A percentile compares a stretch with the other conserved stretches of the same genome.
phyloP scores from a whole-genome alignment of 768 basidiomycete species.

The Pulveroboletus sp. region DNA sequence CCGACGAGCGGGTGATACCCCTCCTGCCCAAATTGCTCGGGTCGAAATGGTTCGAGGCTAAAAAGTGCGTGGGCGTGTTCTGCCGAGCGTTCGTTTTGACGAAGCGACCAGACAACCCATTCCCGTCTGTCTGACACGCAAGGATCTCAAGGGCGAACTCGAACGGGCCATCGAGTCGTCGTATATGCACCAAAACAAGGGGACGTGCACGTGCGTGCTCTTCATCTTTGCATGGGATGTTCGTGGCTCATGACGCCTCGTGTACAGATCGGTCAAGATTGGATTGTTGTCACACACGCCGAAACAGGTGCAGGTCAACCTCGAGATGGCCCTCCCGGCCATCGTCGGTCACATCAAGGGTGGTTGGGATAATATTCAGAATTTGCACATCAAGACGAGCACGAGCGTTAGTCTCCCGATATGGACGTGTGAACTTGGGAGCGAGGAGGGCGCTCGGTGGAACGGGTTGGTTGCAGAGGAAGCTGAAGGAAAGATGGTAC shows the following conservation, averaged over 20 bases:
- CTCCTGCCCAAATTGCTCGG: constrained; percentile 84
- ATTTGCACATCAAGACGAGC: constrained; percentile 85
- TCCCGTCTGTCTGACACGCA: constrained; percentile 83
- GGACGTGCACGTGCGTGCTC: constrained; percentile 80
- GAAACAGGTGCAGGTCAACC: constrained; percentile 72
- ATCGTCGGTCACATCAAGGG: constrained; percentile 67
- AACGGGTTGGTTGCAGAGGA: constrained; percentile 22
- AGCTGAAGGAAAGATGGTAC: not conserved
- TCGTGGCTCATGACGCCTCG: not conserved
- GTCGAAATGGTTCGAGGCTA: constrained; percentile 87
- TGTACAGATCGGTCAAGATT: constrained; percentile 75
- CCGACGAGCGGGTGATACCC: constrained; percentile 88
- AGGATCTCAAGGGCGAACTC: constrained; percentile 88
- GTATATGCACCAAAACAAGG: constrained; percentile 92
- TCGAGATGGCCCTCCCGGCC: constrained; percentile 72
- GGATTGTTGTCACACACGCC: constrained; percentile 69
- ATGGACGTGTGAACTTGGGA: constrained; percentile 78
- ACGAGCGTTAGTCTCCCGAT: constrained; percentile 83
- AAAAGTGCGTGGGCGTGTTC: constrained; percentile 73
- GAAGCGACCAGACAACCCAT: constrained; percentile 67
- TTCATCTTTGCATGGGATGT: not conserved
- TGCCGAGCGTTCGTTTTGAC: not conserved
- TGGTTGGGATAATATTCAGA: constrained; percentile 89
- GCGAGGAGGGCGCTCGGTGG: constrained; percentile 33
- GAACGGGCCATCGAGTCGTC: constrained; percentile 92